Conservation (phyloP, 2,329 filamentous ascomycete genomes). For the Pleomassaria siparia region DNA sequence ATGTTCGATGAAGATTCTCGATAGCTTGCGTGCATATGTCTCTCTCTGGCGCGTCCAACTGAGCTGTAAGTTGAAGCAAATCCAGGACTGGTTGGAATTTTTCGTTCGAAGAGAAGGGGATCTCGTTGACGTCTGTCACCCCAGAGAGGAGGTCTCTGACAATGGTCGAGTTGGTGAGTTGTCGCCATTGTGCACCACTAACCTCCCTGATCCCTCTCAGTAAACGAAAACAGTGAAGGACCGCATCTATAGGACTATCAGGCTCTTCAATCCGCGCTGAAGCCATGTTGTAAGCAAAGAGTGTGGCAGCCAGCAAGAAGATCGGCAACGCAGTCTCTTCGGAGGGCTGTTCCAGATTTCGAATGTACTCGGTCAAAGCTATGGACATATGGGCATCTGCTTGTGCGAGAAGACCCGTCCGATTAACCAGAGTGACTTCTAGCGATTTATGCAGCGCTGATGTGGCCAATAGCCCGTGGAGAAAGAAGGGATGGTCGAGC, state of each 20-base stretch:
- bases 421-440: not conserved
- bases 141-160: not conserved
- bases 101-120: constrained; percentile 5
- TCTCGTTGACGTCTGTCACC: not conserved
- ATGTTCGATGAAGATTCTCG: constrained; percentile 23
- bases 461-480: constrained; percentile 44
- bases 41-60: constrained; percentile 16
- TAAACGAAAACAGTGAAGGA: constrained; percentile 9
- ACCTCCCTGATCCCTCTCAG: constrained; percentile 7
- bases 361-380: constrained; percentile 1
- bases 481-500: constrained; percentile 41
- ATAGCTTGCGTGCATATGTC: constrained; percentile 26
- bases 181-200: constrained; percentile 3
- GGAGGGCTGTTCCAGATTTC: constrained; percentile 2
- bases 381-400: constrained; percentile 7
- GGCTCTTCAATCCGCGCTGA: constrained; percentile 6
- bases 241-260: constrained; percentile 4
- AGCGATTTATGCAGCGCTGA: constrained; percentile 38
- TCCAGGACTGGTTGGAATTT: constrained; percentile 27
- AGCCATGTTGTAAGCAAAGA: constrained; percentile 8
- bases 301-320: constrained; percentile 5
- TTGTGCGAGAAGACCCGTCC: not conserved
- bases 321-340: constrained; percentile 7
- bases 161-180: constrained; percentile 13
- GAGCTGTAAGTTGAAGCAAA: constrained; percentile 22